These are phyloP conservation scores for Rubia peregrina DNA, from an alignment of 305 asterid genomes.

Conservation along the genomic window DNA sequence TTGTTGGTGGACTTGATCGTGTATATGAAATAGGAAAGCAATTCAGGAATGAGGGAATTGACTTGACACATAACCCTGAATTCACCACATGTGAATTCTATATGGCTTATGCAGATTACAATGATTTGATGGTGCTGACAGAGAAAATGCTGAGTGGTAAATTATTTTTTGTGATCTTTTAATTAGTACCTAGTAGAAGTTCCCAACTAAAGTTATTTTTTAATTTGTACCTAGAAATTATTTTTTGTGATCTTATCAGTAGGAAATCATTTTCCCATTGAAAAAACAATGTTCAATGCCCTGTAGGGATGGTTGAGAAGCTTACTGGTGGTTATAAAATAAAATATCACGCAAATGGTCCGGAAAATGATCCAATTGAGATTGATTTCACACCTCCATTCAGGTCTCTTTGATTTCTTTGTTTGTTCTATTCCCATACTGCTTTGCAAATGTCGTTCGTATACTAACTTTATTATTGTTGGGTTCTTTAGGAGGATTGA, in stretches of 20 bases:
- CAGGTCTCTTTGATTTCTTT: slow-evolving; percentile 41
- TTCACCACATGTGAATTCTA: slow-evolving; percentile 41
- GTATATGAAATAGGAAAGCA: slow-evolving; percentile 42
- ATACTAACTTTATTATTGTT: not conserved
- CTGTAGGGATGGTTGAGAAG: slow-evolving; percentile 80
- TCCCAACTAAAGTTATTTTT: not conserved
- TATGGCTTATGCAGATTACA: slow-evolving; percentile 40
- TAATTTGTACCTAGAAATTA: no score
- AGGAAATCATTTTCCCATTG: not conserved
- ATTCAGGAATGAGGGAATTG: slow-evolving; percentile 42
- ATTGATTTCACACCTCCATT: slow-evolving; percentile 95
- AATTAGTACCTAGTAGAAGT: not conserved
- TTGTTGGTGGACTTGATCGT: slow-evolving; percentile 41
- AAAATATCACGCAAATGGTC: slow-evolving; percentile 76
- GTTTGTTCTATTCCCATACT: not conserved
- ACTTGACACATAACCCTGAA: slow-evolving; percentile 38
- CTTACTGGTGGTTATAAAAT: slow-evolving; percentile 77
- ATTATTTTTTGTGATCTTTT: slow-evolving; percentile 13
- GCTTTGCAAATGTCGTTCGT: not conserved
- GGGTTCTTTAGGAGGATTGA: slow-evolving; percentile 60
- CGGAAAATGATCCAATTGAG: slow-evolving; percentile 66
- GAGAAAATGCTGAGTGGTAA: slow-evolving; percentile 89
- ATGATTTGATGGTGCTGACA: slow-evolving; percentile 63
- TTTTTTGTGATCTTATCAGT: not conserved
- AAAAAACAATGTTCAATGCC: not conserved